Evolutionary conservation across 2,329 filamentous ascomycete species (phyloP).

Genomic region (Claviceps sorghi): DNA sequence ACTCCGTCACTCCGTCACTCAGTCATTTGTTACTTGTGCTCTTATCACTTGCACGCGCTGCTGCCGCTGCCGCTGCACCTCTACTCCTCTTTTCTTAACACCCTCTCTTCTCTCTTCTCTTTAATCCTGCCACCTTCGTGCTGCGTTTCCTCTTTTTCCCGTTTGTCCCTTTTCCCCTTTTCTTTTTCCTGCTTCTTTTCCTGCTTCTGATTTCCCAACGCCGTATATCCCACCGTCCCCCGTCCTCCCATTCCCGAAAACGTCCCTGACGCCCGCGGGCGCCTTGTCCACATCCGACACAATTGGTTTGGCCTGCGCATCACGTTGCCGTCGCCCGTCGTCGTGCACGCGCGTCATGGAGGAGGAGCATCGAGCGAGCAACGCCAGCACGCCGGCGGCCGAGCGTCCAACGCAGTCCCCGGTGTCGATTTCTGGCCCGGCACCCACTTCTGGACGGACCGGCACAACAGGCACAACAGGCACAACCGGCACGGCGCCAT

Average conservation of each 20-base stretch:
- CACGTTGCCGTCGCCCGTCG: not conserved
- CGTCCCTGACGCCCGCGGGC: not conserved
- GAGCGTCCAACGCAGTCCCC: conserved; percentile 2
- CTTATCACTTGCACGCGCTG: not conserved
- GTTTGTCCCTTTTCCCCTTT: not conserved
- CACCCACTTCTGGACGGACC: not conserved
- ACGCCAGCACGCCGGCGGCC: conserved; percentile 1
- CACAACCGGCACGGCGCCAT: not conserved
- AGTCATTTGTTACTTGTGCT: not conserved
- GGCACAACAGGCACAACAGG: no score
- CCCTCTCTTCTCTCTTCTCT: not conserved
- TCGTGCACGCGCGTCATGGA: conserved; percentile 3
- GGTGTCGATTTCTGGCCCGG: not conserved
- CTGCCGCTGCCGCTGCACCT: not conserved
- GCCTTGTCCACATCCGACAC: not conserved
- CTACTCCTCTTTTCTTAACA: not conserved
- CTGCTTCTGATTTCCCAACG: not conserved
- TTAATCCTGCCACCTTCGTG: not conserved
- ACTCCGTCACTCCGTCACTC: not conserved
- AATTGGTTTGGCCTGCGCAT: not conserved
- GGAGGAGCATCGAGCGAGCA: conserved; percentile 3
- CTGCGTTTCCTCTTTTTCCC: not conserved
- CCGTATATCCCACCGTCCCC: not conserved
- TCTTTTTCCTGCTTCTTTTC: not conserved
- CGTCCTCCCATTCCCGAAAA: not conserved